Percentiles rank a stretch among this genome's conserved stretches.
phyloP scores from a whole-genome alignment of 768 basidiomycete species.

The Rhizopogon rudus region DNA sequence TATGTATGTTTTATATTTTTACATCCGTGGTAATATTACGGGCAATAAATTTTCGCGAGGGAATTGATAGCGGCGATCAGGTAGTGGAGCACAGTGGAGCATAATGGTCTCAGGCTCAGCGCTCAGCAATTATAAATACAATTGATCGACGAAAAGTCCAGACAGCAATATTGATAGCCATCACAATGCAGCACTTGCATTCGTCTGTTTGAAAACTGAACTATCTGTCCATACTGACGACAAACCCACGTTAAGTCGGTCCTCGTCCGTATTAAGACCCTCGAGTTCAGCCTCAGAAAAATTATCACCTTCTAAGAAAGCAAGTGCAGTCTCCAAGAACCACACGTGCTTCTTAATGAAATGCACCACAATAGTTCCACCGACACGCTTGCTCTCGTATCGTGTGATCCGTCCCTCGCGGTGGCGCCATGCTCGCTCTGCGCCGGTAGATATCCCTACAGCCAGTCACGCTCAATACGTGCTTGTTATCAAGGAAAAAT shows the following conservation, averaged over 20 bases:
- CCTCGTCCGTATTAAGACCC: conserved; percentile 6
- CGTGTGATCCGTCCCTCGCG: conserved; percentile 66
- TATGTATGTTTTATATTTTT: not conserved
- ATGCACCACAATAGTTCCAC: conserved; percentile 94
- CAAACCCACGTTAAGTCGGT: conserved; percentile 14
- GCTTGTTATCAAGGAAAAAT: not conserved
- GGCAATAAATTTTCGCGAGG: not conserved
- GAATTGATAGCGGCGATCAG: not conserved
- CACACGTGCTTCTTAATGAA: conserved; percentile 97
- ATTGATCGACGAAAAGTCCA: not conserved
- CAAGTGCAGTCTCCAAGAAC: conserved; percentile 91
- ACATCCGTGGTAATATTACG: not conserved
- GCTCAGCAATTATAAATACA: not conserved
- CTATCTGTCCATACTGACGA: conserved; percentile 27
- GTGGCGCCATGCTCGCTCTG: conserved; percentile 62
- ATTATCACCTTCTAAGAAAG: conserved; percentile 78
- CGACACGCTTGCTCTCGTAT: conserved; percentile 67
- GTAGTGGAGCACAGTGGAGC: not conserved
- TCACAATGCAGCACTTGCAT: conserved; percentile 8
- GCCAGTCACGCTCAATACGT: not conserved
- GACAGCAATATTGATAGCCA: not conserved
- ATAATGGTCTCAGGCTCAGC: not conserved
- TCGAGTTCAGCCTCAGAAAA: conserved; percentile 43
- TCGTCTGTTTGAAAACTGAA: conserved; percentile 13
- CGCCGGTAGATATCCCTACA: conserved; percentile 52